Base-by-base conservation (phyloP, 202 grass and related monocot genomes). In the Schoenoplectus triqueter region DNA sequence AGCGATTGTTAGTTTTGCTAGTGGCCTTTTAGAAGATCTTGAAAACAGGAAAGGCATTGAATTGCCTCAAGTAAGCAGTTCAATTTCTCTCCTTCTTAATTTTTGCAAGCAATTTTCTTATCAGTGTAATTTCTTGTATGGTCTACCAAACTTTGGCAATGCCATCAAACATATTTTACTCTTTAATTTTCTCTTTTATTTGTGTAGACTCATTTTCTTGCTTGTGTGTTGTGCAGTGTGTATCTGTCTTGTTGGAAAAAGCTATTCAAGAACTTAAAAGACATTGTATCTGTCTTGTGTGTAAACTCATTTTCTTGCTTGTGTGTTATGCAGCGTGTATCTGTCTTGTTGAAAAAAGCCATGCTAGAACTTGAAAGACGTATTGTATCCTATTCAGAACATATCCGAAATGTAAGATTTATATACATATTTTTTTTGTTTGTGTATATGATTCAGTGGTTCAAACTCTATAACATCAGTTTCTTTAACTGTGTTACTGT, bases 351-450 rank as follows among this genome's bases (percentile, higher is more conserved):
- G 86, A 93, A 92, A 87, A 93, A 90, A 86, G 90, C 92, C 74
- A 71, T 98, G 71, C 81, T 93, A 65, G 95, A 98, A 85, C 91
- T 98, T 82, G 95, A 93, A 84, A 86, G 92, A 0, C 92, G 91
- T 69, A 93, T 95, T 88, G 91, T 92, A 88, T 95, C 92, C 80
- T 91, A 95, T 71, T 89, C 92, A 80, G 92, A 98, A 61, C 95
- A 98, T 80, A 95, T 98, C 74, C 87, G 91, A 86, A 93, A 98
- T 93, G 95, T 98, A 90, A 93, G 85, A 10, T 20, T 61, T 61
- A 78, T 84, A 69, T 31, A 31, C 31, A 31, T 42, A 83, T 45
- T 83, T 80, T 11, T 50, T 65, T 49, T 31, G 1, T 52, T 18
- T 54, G 46, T 21, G 49, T 78, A 55, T 61, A 31, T 31, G 31